Percentiles rank a stretch among this genome's conserved stretches.
phyloP scores from a whole-genome alignment of 768 basidiomycete genomes.

The Piloderma croceum region DNA sequence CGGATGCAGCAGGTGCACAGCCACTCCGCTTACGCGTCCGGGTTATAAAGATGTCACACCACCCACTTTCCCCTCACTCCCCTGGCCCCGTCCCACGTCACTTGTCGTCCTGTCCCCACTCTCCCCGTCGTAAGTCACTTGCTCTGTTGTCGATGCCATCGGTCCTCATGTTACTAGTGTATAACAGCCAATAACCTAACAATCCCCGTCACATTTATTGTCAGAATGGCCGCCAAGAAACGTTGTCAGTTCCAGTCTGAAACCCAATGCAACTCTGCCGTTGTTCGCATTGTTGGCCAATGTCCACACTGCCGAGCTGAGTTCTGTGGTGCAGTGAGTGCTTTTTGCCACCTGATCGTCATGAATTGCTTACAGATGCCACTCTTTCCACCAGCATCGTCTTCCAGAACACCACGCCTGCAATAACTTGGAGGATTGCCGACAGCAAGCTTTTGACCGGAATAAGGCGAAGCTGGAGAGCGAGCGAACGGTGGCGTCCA shows the following conservation, averaged over 20 bases:
- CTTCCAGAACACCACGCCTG: conserved; percentile 87
- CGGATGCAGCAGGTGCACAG: conserved; percentile 12
- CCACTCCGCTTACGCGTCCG: conserved; percentile 32
- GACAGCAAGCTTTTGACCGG: conserved; percentile 80
- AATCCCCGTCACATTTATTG: no score
- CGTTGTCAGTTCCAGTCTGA: conserved; percentile 68
- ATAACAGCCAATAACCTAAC: no score
- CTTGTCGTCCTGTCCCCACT: conserved; percentile 3
- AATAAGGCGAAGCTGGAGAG: conserved; percentile 87
- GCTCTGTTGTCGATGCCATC: conserved; percentile 5
- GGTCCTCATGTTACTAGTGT: conserved; percentile 5
- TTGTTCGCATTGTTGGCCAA: conserved; percentile 77
- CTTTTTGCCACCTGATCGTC: conserved; percentile 2
- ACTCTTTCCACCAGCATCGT: conserved; percentile 54
- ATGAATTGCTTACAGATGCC: conserved; percentile 14
- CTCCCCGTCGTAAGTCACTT: conserved; percentile 8
- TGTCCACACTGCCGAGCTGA: conserved; percentile 74
- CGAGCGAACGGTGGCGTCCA: conserved; percentile 80
- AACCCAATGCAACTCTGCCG: conserved; percentile 68
- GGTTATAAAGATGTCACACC: conserved; percentile 14
- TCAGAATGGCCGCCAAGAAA: conserved; percentile 75
- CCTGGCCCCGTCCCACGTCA: conserved; percentile 3
- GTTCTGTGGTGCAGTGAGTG: conserved; percentile 73
- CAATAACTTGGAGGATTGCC: conserved; percentile 76
- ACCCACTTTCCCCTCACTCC: conserved; percentile 6